Percentiles rank a stretch among this genome's conserved stretches.
Evolutionary conservation across 331 rosid genomes (phyloP).

Genomic region (Rosa hybrid): DNA sequence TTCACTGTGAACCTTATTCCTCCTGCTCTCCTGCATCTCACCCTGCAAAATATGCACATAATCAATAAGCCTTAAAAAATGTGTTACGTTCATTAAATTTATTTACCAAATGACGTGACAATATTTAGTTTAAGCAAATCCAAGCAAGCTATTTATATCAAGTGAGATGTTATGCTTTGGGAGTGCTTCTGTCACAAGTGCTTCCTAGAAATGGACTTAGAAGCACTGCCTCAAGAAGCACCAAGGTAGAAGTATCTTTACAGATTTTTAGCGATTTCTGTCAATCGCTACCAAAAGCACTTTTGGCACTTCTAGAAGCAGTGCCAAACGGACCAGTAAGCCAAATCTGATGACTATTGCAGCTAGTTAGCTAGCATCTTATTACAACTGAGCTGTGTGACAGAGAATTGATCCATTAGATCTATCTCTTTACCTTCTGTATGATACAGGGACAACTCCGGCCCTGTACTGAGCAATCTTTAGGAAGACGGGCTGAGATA

Average conservation of each 20-base stretch:
- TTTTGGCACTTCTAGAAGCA: neutral
- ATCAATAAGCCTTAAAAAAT: neutral
- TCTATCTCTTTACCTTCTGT: constrained; percentile 47
- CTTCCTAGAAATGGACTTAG: neutral
- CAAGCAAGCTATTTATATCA: too few relatives aligned
- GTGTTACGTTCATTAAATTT: too few relatives aligned
- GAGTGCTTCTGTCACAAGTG: neutral
- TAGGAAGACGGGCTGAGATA: constrained; percentile 81
- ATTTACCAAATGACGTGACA: neutral
- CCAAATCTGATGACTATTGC: too few relatives aligned
- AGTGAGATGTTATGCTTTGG: too few relatives aligned
- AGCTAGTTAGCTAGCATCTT: neutral
- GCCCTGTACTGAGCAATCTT: constrained; percentile 80
- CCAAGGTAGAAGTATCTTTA: too few relatives aligned
- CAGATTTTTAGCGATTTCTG: too few relatives aligned
- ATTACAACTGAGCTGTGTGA: neutral
- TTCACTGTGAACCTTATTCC: constrained; percentile 90
- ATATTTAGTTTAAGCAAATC: too few relatives aligned
- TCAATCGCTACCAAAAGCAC: neutral
- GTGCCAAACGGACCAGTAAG: neutral
- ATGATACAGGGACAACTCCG: constrained; percentile 78
- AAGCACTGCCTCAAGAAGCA: neutral
- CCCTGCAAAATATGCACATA: constrained; percentile 43
- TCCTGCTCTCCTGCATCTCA: constrained; percentile 80
- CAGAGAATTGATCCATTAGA: neutral